Base-by-base conservation (phyloP, 176 grass and related monocot genomes). In the Ensete glaucum region DNA sequence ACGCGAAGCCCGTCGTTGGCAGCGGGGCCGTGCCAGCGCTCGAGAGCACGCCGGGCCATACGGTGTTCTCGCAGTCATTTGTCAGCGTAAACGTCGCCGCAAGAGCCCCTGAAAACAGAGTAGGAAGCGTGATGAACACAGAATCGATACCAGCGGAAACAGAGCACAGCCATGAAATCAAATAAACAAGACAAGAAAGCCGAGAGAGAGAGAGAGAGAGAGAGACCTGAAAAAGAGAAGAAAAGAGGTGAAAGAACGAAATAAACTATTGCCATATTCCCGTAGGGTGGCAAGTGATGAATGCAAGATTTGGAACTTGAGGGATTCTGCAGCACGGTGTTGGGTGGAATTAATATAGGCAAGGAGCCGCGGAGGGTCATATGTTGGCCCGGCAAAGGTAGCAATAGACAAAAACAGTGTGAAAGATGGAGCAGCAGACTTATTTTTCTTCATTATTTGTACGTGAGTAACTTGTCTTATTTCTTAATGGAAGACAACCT, bases 31-130 rank as follows among this genome's bases (percentile, higher is more conserved):
- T 91, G 63, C 94, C 94, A 2, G 90, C 94, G 17, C 88, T 80
- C 0, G 94, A 98, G 9, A 98, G 90, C 66, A 91, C 29, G 1
- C 94, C 94, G 20, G 94, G 94, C 94, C 94, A 98, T 48, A 98
- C 90, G 62, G 94, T 89, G 75, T 98, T 82, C 12, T 72, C 82
- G 74, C 94, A 98, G 67, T 91, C 87, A 76, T 93, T 98, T 16
- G 82, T 81, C 65, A 98, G 80, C 50, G 86, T 98, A 76, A 98
- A 98, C 67, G 84, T 91, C 29, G 85, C 94, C 27, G 90, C 85
- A 74, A 80, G 72, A 24, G 74, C 80, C 4, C 75, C 93, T 93
- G 85, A 73, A 80, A 58, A 76, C 67, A 70, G 67, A 70, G 43
- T 13, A 34, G 14, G 11, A 25, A 6, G 21, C 63, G 13, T 43